Evolutionary conservation across 2,329 filamentous ascomycete species (phyloP).

Genomic region (Plectosphaerella plurivora): DNA sequence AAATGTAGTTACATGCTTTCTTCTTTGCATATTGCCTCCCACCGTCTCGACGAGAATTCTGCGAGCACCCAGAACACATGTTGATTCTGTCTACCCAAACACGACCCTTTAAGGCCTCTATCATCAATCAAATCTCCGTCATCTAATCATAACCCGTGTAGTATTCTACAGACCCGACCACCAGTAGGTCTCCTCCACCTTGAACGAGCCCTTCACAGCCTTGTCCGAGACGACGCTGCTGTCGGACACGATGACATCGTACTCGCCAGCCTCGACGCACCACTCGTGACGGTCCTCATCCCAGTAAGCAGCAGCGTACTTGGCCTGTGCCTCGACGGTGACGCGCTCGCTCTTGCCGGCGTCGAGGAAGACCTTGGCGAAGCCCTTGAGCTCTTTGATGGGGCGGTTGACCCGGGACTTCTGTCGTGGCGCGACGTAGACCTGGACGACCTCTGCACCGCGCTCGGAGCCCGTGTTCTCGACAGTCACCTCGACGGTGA

Average conservation of each 20-base stretch:
- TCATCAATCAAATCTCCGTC: background rate
- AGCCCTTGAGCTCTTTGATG: conserved; percentile 60
- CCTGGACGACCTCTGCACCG: conserved; percentile 53
- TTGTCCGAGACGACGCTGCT: conserved; percentile 48
- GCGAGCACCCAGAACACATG: too few species aligned
- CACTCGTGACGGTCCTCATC: conserved; percentile 64
- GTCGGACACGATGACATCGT: conserved; percentile 56
- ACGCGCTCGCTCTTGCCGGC: conserved; percentile 55
- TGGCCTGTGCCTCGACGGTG: conserved; percentile 53
- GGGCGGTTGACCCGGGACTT: conserved; percentile 50
- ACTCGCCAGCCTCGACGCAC: conserved; percentile 62
- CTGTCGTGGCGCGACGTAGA: conserved; percentile 50
- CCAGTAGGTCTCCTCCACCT: conserved; percentile 57
- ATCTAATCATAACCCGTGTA: background rate
- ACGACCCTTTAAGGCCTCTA: background rate
- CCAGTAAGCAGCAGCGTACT: conserved; percentile 66
- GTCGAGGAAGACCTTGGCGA: conserved; percentile 58
- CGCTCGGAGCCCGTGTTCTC: conserved; percentile 54
- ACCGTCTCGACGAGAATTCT: too few species aligned
- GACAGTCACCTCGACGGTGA: conserved; percentile 46
- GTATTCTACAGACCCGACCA: conserved; percentile 56
- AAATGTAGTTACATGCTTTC: too few species aligned
- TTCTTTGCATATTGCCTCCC: too few species aligned
- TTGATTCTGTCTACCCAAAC: too few species aligned
- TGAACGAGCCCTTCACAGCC: conserved; percentile 48